Conservation (phyloP, 768 basidiomycete genomes). For the Podaxis sp. region DNA sequence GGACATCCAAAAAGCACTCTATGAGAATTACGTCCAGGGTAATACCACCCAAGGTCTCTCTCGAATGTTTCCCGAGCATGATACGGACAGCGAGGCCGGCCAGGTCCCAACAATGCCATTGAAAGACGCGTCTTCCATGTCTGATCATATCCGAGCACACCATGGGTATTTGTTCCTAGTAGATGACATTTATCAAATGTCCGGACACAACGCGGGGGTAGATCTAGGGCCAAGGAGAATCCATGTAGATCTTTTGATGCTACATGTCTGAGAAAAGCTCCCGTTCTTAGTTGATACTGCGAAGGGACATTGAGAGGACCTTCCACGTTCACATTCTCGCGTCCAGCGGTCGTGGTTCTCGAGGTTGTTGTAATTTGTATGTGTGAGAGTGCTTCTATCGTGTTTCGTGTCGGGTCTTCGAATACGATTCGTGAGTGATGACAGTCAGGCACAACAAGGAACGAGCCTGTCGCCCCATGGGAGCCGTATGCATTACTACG, state of each 20-base stretch:
- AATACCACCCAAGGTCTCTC: no score
- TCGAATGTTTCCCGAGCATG: background rate
- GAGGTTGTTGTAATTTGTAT: background rate
- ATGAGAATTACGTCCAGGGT: background rate
- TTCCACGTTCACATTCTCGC: background rate
- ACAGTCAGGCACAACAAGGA: background rate
- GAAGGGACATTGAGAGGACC: background rate
- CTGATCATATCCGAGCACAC: background rate
- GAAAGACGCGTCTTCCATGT: slow-evolving; percentile 7
- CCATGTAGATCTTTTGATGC: background rate
- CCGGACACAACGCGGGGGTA: background rate
- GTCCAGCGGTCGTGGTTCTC: background rate
- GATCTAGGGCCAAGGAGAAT: background rate
- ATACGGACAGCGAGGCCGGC: background rate
- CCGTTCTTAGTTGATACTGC: background rate
- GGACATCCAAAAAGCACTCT: background rate
- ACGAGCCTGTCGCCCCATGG: background rate
- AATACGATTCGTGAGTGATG: background rate
- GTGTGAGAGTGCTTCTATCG: background rate
- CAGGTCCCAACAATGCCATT: slow-evolving; percentile 9
- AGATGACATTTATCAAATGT: background rate
- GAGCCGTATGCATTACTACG: no score
- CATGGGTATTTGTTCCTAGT: background rate
- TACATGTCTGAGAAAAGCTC: background rate
- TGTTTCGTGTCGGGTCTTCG: background rate